phyloP scores from a whole-genome alignment of 2,329 filamentous ascomycete species.

The Monilinia laxa region DNA sequence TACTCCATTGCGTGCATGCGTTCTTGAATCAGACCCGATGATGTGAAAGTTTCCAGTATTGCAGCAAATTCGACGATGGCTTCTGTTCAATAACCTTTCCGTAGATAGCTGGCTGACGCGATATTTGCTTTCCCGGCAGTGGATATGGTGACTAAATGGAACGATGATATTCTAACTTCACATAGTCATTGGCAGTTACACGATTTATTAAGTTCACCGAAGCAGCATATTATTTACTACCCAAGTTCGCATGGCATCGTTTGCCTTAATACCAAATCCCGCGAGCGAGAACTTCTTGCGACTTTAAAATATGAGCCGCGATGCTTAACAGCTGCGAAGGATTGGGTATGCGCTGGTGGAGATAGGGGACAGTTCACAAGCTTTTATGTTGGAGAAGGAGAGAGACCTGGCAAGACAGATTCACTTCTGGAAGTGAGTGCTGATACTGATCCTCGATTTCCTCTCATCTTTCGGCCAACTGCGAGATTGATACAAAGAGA shows the following conservation, averaged over 20 bases:
- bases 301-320: slow-evolving; percentile 71
- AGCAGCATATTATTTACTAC: slow-evolving; percentile 79
- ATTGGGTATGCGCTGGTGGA: slow-evolving; percentile 89
- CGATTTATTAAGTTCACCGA: slow-evolving; percentile 81
- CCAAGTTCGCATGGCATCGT: slow-evolving; percentile 73
- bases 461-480: slow-evolving; percentile 48
- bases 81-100: not conserved
- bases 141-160: not conserved
- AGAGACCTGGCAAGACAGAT: slow-evolving; percentile 13
- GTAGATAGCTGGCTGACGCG: not conserved
- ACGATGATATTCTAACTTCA: slow-evolving; percentile 5
- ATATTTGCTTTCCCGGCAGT: not conserved
- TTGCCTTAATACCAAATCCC: slow-evolving; percentile 65
- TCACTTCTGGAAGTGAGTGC: slow-evolving; percentile 30
- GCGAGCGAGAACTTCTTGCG: slow-evolving; percentile 71
- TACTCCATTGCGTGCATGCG: slow-evolving; percentile 25
- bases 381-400: slow-evolving; percentile 34
- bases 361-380: slow-evolving; percentile 76
- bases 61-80: not conserved
- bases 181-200: slow-evolving; percentile 82
- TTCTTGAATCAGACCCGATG: not conserved
- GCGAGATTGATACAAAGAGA: slow-evolving; percentile 30
- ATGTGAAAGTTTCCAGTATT: not conserved
- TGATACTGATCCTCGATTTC: slow-evolving; percentile 58
- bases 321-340: slow-evolving; percentile 81